Conservation (phyloP, 1,284 basidiomycete species). For the Rhizoctonia solani region DNA sequence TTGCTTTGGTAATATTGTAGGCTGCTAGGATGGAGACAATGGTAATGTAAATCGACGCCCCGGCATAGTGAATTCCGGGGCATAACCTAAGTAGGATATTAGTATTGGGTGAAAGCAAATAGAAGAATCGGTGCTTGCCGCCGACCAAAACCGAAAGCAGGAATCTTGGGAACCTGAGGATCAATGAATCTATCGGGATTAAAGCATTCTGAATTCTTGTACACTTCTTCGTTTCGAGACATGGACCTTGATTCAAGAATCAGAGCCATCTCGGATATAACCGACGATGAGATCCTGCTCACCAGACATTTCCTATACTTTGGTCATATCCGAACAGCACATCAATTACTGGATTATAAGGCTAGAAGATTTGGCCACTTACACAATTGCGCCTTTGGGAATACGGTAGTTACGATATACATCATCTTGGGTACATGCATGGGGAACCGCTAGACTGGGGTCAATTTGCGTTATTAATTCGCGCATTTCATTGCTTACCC, state of each 20-base stretch:
- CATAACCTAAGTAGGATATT: conserved; percentile 29
- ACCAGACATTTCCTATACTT: conserved; percentile 32
- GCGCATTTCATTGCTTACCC: conserved; percentile 21
- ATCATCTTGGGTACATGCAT: conserved; percentile 36
- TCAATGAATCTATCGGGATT: conserved; percentile 31
- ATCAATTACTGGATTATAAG: conserved; percentile 1
- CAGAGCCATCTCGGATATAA: conserved; percentile 36
- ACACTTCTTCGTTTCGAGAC: conserved; percentile 25
- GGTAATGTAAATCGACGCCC: conserved; percentile 33
- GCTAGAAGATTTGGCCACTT: background rate
- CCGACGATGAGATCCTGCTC: background rate
- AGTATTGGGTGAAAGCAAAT: background rate
- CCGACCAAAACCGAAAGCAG: conserved; percentile 26
- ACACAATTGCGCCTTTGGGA: conserved; percentile 38
- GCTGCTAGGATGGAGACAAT: conserved; percentile 39
- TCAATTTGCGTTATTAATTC: conserved; percentile 8
- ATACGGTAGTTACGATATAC: conserved; percentile 37
- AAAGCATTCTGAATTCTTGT: conserved; percentile 11
- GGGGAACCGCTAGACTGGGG: conserved; percentile 32
- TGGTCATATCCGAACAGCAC: background rate
- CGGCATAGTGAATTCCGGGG: conserved; percentile 35
- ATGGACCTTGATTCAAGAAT: background rate
- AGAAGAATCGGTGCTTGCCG: background rate
- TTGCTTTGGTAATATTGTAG: conserved; percentile 40
- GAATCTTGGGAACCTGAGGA: conserved; percentile 20